phyloP scores from a whole-genome alignment of 345 rosid species.

The Aethionema arabicum region DNA sequence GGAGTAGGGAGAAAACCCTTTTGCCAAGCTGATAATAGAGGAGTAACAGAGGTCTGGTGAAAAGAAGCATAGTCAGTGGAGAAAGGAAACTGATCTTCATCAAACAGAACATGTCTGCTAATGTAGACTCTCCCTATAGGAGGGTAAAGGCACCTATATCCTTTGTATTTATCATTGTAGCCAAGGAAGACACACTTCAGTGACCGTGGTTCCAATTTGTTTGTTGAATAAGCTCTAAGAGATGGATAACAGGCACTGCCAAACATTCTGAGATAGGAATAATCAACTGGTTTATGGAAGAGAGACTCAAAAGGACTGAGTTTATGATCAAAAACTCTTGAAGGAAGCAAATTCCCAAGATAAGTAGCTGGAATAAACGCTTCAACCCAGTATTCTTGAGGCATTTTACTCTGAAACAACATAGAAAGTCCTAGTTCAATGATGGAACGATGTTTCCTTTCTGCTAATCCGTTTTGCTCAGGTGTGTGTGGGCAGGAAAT shows the following conservation, averaged over 20 bases:
- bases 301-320: not conserved
- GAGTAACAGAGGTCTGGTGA: too few species aligned
- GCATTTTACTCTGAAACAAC: not conserved
- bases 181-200: not conserved
- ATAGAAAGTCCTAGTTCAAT: not conserved
- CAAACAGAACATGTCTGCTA: not conserved
- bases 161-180: not conserved
- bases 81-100: too few species aligned
- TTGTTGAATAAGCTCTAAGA: not conserved
- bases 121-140: not conserved
- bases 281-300: not conserved
- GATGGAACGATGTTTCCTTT: too few species aligned
- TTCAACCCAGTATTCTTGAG: too few species aligned
- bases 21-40: too few species aligned
- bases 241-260: not conserved
- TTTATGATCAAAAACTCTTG: fast-evolving
- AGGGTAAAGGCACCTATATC: not conserved
- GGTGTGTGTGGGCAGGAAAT: not conserved
- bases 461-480: not conserved
- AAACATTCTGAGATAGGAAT: not conserved
- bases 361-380: not conserved
- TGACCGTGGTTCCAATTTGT: not conserved
- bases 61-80: too few species aligned
- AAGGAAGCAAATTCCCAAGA: not conserved
- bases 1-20: too few species aligned